These are phyloP conservation scores for Elaeagnus macrophylla DNA, from an alignment of 306 rosid genomes.

Conservation along the genomic window DNA sequence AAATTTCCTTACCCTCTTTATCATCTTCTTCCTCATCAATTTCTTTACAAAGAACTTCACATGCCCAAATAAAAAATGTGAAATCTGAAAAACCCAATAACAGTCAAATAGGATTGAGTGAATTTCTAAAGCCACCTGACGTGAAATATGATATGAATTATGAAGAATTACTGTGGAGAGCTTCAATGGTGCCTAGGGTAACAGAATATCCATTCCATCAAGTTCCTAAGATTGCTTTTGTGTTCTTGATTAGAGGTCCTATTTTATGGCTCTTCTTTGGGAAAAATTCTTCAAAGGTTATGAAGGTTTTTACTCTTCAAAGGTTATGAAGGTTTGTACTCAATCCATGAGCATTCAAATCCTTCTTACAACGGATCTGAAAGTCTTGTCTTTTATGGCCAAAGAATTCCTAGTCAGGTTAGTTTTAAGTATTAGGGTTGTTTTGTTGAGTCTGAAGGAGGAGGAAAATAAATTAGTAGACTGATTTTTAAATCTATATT, in stretches of 20 bases:
- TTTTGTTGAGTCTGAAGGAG: too few species aligned
- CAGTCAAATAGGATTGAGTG: constrained; percentile 35
- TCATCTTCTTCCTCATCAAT: constrained; percentile 12
- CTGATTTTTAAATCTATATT: too few species aligned
- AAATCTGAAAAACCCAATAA: neutral
- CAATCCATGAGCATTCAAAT: constrained; percentile 68
- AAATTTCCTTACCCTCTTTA: constrained; percentile 33
- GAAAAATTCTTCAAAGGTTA: too few species aligned
- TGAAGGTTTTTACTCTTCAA: too few species aligned
- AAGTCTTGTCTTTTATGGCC: constrained; percentile 45
- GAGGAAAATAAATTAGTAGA: too few species aligned
- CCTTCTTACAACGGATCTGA: constrained; percentile 64
- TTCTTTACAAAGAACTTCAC: neutral
- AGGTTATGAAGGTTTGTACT: constrained; percentile 59
- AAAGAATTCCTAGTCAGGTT: constrained; percentile 81
- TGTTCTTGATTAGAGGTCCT: constrained; percentile 75
- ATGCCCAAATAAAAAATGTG: constrained; percentile 1
- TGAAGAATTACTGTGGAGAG: constrained; percentile 71
- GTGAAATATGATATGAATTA: constrained; percentile 60
- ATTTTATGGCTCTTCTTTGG: constrained; percentile 63
- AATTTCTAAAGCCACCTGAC: constrained; percentile 37
- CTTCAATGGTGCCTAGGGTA: constrained; percentile 52
- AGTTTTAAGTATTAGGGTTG: too few species aligned
- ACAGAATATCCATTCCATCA: constrained; percentile 41
- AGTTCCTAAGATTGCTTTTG: constrained; percentile 69